Evolutionary conservation across 768 basidiomycete species (phyloP), one percentile per base, ranked within the genome.

Genomic region (Phylloporus arenicola): DNA sequence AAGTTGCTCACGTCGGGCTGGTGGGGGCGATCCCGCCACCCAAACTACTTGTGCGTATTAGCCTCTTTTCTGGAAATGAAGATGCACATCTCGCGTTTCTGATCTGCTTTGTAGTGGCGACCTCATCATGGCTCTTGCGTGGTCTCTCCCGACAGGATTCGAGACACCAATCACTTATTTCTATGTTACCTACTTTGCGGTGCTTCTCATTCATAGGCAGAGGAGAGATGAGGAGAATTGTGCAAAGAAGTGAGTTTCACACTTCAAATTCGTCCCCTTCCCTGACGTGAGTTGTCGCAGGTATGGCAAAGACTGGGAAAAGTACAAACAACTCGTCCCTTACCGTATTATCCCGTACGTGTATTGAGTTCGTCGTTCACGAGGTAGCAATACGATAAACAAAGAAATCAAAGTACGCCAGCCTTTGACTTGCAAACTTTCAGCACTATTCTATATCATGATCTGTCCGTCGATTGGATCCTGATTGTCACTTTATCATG

Each of bases 21-120:
- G 96, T 99, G 96, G 96, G 95, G 94, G 9, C 69, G 78, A 44
- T 94, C 88, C 0, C 80, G 90, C 35, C 96, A 99, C 68, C 96
- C 96, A 1, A 93, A 94, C 60, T 94, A 94, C 68, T 63, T 91
- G 86, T 86, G 56, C 48, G 81, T 69, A 13, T 17, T 10, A 7
- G 22, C 16, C 13, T 40, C 13, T 43, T 12, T 30, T 33, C 13
- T 33, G 14, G n/a, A 3, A 8, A 13, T 14, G 16, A 13, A 3
- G n/a, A 14, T 27, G 13, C 27, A 35, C 13, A 57, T 45, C 4
- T 30, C 5, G 31, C 3, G 45, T 31, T 50, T 45, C 3, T 7
- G 31, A 8, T 47, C 11, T 22, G 3, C 24, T 17, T 27, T 29
- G 22, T 54, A 90, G 88, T 39, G 88, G 88, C 19, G 92, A 94